These are phyloP conservation scores for Sporodiniella umbellata DNA, from an alignment of 371 early-diverging fungal genomes.

Conservation along the genomic window DNA sequence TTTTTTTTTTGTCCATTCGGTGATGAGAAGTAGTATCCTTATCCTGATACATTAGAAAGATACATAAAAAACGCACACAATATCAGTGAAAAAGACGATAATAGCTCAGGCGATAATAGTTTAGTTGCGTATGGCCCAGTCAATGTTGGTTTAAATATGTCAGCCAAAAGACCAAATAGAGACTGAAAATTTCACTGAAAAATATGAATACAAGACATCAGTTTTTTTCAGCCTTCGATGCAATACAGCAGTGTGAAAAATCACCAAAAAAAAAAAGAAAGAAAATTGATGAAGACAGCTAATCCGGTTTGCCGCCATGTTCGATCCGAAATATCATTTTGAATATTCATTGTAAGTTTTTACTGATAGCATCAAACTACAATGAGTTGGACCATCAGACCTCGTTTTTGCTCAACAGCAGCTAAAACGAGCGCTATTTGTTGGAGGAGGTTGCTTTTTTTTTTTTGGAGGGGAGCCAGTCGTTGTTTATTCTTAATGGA, in stretches of 20 bases:
- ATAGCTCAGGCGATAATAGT: slow-evolving; percentile 1
- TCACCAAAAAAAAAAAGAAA: slow-evolving; percentile 5
- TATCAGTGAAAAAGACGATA: slow-evolving; percentile 1
- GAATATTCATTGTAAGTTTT: slow-evolving; percentile 1
- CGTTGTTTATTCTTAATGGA: slow-evolving; percentile 3
- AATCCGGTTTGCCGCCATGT: background rate
- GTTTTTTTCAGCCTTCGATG: slow-evolving; percentile 13
- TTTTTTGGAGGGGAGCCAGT: slow-evolving; percentile 6
- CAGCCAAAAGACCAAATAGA: slow-evolving; percentile 7
- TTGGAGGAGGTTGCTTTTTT: slow-evolving; percentile 8
- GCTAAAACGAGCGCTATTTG: background rate
- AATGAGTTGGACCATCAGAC: slow-evolving; percentile 5
- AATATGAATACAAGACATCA: slow-evolving; percentile 6
- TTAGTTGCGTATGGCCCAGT: background rate
- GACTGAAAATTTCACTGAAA: slow-evolving; percentile 2
- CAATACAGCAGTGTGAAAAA: slow-evolving; percentile 10
- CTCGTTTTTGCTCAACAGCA: slow-evolving; percentile 7
- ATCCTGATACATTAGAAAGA: slow-evolving; percentile 3
- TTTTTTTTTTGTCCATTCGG: background rate
- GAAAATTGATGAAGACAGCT: slow-evolving; percentile 1
- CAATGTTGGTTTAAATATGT: slow-evolving; percentile 1
- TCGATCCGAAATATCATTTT: slow-evolving; percentile 6
- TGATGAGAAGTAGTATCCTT: background rate
- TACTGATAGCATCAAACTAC: slow-evolving; percentile 7
- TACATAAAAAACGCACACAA: background rate